Conservation (phyloP, 2,329 filamentous ascomycete genomes). For the Fonsecaea pedrosoi region DNA sequence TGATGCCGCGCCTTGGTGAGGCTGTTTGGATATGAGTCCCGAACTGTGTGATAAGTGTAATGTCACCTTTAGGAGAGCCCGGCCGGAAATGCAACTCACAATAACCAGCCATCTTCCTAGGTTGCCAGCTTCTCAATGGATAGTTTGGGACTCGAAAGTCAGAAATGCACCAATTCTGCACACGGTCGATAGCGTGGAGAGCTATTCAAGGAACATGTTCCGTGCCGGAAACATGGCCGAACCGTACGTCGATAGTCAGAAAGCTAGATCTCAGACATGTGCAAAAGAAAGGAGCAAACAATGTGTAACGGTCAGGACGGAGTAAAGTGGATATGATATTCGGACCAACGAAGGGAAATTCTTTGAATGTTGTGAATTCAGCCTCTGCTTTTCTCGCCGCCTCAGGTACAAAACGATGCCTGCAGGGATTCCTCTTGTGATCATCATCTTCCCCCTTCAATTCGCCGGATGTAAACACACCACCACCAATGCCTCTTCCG, state of each 20-base stretch:
- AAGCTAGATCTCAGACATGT: not conserved
- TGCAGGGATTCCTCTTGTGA: not conserved
- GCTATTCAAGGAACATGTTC: not conserved
- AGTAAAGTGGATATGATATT: not conserved
- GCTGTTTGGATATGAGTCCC: not conserved
- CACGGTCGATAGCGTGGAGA: not conserved
- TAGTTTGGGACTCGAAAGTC: not conserved
- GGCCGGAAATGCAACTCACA: not conserved
- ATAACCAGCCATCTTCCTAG: not conserved
- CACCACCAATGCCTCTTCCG: not conserved
- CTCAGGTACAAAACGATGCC: too few relatives aligned
- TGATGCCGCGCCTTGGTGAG: not conserved
- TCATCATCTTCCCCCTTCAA: not conserved
- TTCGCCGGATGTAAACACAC: not conserved
- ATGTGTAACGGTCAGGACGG: not conserved
- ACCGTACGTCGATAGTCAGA: not conserved
- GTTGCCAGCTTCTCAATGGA: not conserved
- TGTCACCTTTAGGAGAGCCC: not conserved
- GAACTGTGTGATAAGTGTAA: not conserved
- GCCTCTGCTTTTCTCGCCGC: not conserved
- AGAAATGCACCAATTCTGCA: not conserved
- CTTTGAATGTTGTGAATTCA: not conserved
- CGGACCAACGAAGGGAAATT: not conserved
- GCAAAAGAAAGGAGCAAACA: not conserved
- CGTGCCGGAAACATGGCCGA: conserved; percentile 1